phyloP scores from a whole-genome alignment of 164 flowering plant genomes.

The Magnolia officinalis region DNA sequence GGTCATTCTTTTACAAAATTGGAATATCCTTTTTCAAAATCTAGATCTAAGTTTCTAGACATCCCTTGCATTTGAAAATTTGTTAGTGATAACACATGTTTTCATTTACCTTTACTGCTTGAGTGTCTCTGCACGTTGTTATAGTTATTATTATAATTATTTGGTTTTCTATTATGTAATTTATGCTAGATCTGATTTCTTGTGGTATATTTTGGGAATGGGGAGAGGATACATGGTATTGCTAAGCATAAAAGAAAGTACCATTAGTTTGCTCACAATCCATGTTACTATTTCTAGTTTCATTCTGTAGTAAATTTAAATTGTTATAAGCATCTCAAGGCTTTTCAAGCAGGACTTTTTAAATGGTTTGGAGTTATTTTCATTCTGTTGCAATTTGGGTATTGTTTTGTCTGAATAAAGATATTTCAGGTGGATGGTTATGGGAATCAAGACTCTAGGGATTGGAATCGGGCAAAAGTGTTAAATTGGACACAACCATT shows the following conservation, averaged over 20 bases:
- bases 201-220: background rate
- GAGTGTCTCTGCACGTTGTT: too few species aligned
- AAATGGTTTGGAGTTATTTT: background rate
- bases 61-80: too few species aligned
- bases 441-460: constrained; percentile 16
- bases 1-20: too few species aligned
- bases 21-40: background rate
- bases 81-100: too few species aligned
- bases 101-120: too few species aligned
- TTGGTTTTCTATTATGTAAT: background rate
- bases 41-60: background rate
- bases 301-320: background rate
- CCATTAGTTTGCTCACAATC: background rate
- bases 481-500: constrained; percentile 29
- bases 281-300: background rate
- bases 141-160: too few species aligned
- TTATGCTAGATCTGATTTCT: background rate
- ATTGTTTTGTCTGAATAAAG: constrained; percentile 1
- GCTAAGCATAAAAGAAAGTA: background rate
- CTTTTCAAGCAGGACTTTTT: background rate
- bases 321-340: background rate
- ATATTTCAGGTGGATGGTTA: constrained; percentile 31
- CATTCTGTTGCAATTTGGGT: background rate
- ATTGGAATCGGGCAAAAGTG: constrained; percentile 7
- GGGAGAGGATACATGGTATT: background rate